phyloP scores from a whole-genome alignment of 1,139 yeast species.

The Hemisphaericaspora lyxosophila region DNA sequence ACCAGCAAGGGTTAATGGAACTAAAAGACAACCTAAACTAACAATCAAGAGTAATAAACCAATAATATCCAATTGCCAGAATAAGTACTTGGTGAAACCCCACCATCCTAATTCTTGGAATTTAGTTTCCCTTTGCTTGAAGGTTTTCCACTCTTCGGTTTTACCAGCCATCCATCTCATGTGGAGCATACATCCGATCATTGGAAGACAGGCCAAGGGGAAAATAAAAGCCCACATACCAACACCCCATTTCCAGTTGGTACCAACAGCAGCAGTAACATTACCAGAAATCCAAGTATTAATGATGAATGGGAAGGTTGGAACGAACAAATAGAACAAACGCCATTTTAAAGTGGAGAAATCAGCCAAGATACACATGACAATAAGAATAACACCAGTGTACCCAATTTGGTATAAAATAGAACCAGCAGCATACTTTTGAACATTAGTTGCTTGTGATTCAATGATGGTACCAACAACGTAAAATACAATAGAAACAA shows the following conservation, averaged over 20 bases:
- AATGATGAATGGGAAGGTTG: conserved; percentile 69
- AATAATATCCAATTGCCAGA: conserved; percentile 37
- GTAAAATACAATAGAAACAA: conserved; percentile 58
- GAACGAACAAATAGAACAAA: conserved; percentile 58
- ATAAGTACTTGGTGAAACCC: conserved; percentile 25
- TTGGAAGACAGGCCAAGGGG: conserved; percentile 37
- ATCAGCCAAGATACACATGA: conserved; percentile 63
- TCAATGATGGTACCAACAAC: conserved; percentile 70
- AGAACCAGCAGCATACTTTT: conserved; percentile 71
- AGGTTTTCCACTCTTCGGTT: conserved; percentile 33
- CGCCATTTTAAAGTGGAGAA: conserved; percentile 71
- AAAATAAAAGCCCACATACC: conserved; percentile 44
- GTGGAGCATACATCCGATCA: conserved; percentile 29
- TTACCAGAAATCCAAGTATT: conserved; percentile 77
- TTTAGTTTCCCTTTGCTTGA: conserved; percentile 22
- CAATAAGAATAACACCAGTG: conserved; percentile 58
- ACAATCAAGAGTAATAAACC: conserved; percentile 33
- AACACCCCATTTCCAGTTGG: conserved; percentile 50
- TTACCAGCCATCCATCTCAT: conserved; percentile 37
- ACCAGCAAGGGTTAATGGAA: conserved; percentile 42
- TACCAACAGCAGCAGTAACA: conserved; percentile 33
- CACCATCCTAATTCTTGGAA: conserved; percentile 24
- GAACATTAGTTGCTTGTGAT: conserved; percentile 64
- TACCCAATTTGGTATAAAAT: conserved; percentile 70
- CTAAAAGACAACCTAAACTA: conserved; percentile 36